These are phyloP conservation scores for Starmera stellimalicola DNA, from an alignment of 1,139 yeast genomes.

Conservation along the genomic window DNA sequence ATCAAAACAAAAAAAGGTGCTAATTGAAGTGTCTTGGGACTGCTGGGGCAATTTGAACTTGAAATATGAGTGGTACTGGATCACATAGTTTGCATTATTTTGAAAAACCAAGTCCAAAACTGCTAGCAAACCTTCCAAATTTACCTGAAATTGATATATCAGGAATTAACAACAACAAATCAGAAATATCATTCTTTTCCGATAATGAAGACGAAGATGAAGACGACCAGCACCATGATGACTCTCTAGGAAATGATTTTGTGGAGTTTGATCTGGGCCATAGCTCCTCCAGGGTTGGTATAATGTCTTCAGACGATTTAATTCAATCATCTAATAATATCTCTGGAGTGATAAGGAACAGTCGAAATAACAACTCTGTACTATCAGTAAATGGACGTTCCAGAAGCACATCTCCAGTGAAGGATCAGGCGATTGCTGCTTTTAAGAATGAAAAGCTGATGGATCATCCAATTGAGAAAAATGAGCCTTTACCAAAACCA, in stretches of 20 bases:
- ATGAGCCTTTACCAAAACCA: too few relatives aligned
- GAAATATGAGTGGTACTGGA: too few relatives aligned
- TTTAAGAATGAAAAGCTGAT: too few relatives aligned
- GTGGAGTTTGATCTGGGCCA: slow-evolving; percentile 7
- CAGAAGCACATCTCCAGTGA: background rate
- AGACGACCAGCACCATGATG: background rate
- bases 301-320: slow-evolving; percentile 1
- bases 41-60: too few relatives aligned
- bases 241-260: too few relatives aligned
- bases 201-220: background rate
- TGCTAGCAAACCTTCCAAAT: background rate
- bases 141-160: too few relatives aligned
- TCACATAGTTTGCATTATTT: too few relatives aligned
- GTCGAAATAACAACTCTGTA: background rate
- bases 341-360: background rate
- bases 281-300: background rate
- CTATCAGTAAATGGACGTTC: background rate
- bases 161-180: too few relatives aligned
- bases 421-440: background rate
- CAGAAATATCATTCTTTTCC: too few relatives aligned
- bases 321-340: background rate
- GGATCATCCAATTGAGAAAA: too few relatives aligned
- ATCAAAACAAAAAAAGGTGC: too few relatives aligned
- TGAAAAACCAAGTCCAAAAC: background rate
- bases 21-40: too few relatives aligned